Base-by-base conservation (phyloP, 306 rosid genomes). In the Prinsepia uniflora region DNA sequence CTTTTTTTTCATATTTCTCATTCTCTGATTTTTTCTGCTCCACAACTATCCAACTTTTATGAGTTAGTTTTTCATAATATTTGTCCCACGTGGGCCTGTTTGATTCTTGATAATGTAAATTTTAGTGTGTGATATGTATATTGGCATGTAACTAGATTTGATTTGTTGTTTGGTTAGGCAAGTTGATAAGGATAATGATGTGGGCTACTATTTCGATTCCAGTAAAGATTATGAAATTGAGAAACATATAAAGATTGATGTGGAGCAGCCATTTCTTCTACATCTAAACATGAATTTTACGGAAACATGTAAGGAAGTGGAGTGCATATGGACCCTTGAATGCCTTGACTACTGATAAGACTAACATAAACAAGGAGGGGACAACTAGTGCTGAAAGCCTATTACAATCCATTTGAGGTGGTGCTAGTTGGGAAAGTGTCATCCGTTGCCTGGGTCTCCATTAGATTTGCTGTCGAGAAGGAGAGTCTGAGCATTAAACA, bases 151-250 rank as follows among this genome's bases (percentile, higher is more conserved):
- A 74, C 63, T 6, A 13, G 22, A 68, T 70, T 43, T 75, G 34
- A 22, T 63, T 74, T 72, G 54, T 72, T 24, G 12, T 78, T 62
- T 54, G 67, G 72, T 54, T 82, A 88, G 96, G 88, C 86, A 59
- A 75, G 65, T 24, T 22, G 63, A 83, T 57, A 90, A 87, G 78
- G 96, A 88, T 68, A 82, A 85, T 68, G 96, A 90, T 30, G 52
- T 56, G 59, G 96, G 90, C 75, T 83, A 59, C 69, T 85, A 65
- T 68, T 75, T 80, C 78, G 97, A 90, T 80, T 86, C 89, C 55
- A 92, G 96, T 83, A 85, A 87, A 70, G 98, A 88, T 70, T 78
- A 74, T 57, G 98, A 92, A 75, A 59, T 73, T 54, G 88, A 81
- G 70, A 92, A 83, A 63, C 59, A 48, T 42, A 60, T 48, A 10